Conservation (phyloP, 768 basidiomycete species). For the Holtermannia corniformis region DNA sequence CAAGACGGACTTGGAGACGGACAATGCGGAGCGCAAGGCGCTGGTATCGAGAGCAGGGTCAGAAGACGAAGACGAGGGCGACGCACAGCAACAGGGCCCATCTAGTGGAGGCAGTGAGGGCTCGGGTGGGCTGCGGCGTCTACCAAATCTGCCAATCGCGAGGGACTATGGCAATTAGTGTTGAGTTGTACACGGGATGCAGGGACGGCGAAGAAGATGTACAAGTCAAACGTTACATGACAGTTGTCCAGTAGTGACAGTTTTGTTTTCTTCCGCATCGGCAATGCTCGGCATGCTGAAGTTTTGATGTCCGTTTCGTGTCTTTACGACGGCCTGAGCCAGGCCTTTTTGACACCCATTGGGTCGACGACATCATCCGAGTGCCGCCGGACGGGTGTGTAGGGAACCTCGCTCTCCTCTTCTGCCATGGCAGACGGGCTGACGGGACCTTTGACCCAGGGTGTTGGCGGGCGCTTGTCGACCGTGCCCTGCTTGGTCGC, state of each 20-base stretch:
- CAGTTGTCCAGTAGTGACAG: background rate
- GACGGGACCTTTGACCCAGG: slow-evolving; percentile 2
- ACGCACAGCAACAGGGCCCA: too few species aligned
- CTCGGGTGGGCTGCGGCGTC: too few species aligned
- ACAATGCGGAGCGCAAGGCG: slow-evolving; percentile 8
- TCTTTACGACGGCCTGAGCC: too few species aligned
- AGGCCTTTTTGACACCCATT: slow-evolving; percentile 15
- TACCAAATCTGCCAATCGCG: too few species aligned
- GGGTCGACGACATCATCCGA: slow-evolving; percentile 4
- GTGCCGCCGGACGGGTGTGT: background rate
- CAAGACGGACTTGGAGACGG: slow-evolving; percentile 4
- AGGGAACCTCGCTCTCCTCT: background rate
- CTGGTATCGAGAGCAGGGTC: slow-evolving; percentile 3
- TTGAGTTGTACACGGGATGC: background rate
- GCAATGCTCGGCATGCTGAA: too few species aligned
- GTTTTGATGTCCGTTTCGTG: too few species aligned
- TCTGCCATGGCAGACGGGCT: background rate
- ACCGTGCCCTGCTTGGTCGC: background rate
- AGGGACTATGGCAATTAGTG: background rate
- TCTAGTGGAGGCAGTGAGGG: too few species aligned
- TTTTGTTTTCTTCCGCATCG: background rate
- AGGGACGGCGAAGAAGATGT: too few species aligned
- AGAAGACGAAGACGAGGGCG: slow-evolving; percentile 5
- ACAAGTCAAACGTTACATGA: too few species aligned
- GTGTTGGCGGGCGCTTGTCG: slow-evolving; percentile 12